These are phyloP conservation scores for Aspergillus sp. DNA, from an alignment of 2,329 filamentous ascomycete species.

Conservation along the genomic window DNA sequence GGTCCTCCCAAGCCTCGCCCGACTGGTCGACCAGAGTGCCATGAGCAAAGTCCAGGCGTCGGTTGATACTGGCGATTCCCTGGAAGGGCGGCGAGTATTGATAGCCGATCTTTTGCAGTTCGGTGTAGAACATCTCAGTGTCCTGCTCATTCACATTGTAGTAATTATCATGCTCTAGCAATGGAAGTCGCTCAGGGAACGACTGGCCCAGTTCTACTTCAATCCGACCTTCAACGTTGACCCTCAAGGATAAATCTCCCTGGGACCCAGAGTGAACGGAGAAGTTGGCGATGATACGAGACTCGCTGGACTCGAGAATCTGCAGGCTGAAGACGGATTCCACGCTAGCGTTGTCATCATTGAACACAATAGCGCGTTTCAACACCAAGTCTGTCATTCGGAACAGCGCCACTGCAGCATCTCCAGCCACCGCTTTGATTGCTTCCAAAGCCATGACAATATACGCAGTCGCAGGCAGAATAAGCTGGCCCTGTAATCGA, in stretches of 20 bases:
- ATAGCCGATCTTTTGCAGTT: slow-evolving; percentile 18
- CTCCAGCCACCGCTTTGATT: slow-evolving; percentile 1
- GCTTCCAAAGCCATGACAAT: slow-evolving; percentile 23
- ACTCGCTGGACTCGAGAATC: neutral
- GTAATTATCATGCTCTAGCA: slow-evolving; percentile 3
- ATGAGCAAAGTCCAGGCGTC: slow-evolving; percentile 15
- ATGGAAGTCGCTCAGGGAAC: neutral
- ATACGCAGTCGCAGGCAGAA: slow-evolving; percentile 28
- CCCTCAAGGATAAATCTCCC: slow-evolving; percentile 5
- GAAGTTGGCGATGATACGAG: neutral
- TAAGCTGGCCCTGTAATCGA: slow-evolving; percentile 24
- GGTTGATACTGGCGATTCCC: slow-evolving; percentile 9
- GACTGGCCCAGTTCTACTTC: neutral
- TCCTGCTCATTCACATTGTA: slow-evolving; percentile 9
- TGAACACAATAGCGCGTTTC: slow-evolving; percentile 18
- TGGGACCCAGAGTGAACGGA: neutral
- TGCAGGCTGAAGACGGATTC: slow-evolving; percentile 17
- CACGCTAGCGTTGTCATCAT: slow-evolving; percentile 14
- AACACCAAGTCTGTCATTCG: slow-evolving; percentile 19
- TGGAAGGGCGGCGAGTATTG: slow-evolving; percentile 20
- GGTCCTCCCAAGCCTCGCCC: neutral
- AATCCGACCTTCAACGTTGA: neutral
- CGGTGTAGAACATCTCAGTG: slow-evolving; percentile 20
- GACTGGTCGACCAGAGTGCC: slow-evolving; percentile 10
- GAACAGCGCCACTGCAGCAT: slow-evolving; percentile 9